A percentile compares a stretch with the other conserved stretches of the same genome.
phyloP scores from a whole-genome alignment of 805 yeast species.

The Schwanniomyces pseudopolymorphus region DNA sequence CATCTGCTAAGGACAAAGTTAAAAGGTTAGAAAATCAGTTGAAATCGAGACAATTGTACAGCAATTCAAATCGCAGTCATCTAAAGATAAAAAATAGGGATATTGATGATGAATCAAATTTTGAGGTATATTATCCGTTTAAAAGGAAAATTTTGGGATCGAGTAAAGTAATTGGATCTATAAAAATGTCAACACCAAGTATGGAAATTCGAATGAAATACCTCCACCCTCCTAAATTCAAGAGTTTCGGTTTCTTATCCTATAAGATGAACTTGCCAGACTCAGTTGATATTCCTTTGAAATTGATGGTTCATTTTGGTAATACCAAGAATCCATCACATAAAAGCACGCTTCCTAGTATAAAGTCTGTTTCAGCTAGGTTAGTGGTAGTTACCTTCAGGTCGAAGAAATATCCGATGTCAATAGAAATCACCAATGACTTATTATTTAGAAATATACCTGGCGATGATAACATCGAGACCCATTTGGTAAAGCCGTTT shows the following conservation, averaged over 20 bases:
- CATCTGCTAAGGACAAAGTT: conserved; percentile 7
- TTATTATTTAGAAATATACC: conserved; percentile 33
- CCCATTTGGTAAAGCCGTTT: conserved; percentile 28
- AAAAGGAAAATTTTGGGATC: conserved; percentile 13
- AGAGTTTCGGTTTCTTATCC: conserved; percentile 6
- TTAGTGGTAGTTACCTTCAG: conserved; percentile 30
- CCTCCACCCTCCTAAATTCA: conserved; percentile 21
- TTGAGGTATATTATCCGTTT: conserved; percentile 12
- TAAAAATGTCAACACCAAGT: conserved; percentile 16
- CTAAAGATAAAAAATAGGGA: conserved; percentile 6
- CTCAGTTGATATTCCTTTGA: conserved; percentile 20
- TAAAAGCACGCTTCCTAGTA: conserved; percentile 16
- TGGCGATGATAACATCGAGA: conserved; percentile 33
- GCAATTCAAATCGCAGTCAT: conserved; percentile 11
- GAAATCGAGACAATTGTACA: conserved; percentile 19
- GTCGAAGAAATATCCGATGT: conserved; percentile 33
- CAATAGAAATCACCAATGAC: conserved; percentile 38
- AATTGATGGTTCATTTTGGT: conserved; percentile 30
- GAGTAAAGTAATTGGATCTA: conserved; percentile 11
- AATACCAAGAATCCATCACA: conserved; percentile 7
- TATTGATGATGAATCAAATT: conserved; percentile 1
- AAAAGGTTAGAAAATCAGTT: conserved; percentile 7
- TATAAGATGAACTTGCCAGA: not conserved
- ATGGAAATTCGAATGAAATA: conserved; percentile 16
- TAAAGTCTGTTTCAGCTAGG: conserved; percentile 23